Evolutionary conservation across 371 early-diverging fungal genomes (phyloP).

Genomic region (Lichtheimia corymbifera): DNA sequence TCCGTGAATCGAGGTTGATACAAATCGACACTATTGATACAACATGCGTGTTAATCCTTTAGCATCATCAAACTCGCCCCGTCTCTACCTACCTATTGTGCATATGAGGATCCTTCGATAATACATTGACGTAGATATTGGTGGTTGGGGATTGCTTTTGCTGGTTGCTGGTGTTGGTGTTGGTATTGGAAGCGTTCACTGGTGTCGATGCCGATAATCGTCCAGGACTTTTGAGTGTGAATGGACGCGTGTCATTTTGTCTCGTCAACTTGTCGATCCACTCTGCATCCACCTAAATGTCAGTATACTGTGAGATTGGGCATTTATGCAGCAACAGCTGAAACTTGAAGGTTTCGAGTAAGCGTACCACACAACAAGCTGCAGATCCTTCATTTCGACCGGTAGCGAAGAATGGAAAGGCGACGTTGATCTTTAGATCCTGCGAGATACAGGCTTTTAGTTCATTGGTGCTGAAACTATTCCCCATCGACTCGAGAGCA

Average conservation of each 20-base stretch:
- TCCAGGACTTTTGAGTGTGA: conserved; percentile 25
- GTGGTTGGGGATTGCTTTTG: conserved; percentile 49
- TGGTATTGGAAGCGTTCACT: background rate
- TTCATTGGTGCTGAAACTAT: conserved; percentile 38
- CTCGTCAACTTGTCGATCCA: conserved; percentile 40
- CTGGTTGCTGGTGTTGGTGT: background rate
- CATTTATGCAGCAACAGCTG: no score
- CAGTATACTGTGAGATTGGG: no score
- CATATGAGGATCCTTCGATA: conserved; percentile 28
- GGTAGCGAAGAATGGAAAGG: conserved; percentile 62
- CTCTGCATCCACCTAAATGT: conserved; percentile 39
- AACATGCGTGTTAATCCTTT: no score
- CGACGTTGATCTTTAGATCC: conserved; percentile 61
- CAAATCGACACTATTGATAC: no score
- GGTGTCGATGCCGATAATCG: conserved; percentile 8
- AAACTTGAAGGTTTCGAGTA: background rate
- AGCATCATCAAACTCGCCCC: no score
- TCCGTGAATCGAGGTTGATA: no score
- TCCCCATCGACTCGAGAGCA: conserved; percentile 28
- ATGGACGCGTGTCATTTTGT: conserved; percentile 1
- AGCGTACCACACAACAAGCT: conserved; percentile 63
- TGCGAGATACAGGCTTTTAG: conserved; percentile 44
- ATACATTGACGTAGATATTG: conserved; percentile 43
- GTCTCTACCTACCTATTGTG: conserved; percentile 11
- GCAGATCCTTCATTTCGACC: conserved; percentile 53